These are phyloP conservation scores for Aspergillus olivimuriae DNA, from an alignment of 495 filamentous ascomycete genomes.

Conservation along the genomic window DNA sequence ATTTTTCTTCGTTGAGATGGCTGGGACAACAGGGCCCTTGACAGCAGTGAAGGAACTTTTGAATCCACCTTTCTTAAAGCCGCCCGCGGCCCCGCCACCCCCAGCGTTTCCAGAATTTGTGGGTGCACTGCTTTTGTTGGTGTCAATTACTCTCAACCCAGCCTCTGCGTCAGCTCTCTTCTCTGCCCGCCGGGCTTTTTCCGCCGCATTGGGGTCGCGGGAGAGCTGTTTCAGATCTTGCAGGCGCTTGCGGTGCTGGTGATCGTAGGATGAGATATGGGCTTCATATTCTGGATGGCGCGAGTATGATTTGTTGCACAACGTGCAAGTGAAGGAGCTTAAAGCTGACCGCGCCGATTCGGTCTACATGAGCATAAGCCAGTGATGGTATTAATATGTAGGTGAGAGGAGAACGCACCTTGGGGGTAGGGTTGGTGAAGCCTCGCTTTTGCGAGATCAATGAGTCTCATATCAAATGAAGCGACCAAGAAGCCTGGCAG, in stretches of 20 bases:
- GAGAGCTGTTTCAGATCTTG: conserved; percentile 58
- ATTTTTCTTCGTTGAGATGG: conserved; percentile 35
- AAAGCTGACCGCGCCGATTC: conserved; percentile 80
- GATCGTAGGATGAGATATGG: conserved; percentile 56
- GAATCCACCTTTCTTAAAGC: conserved; percentile 60
- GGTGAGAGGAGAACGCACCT: conserved; percentile 20
- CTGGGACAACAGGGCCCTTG: conserved; percentile 26
- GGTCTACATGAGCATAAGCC: conserved; percentile 43
- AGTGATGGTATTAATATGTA: neutral
- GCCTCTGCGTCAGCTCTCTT: conserved; percentile 57
- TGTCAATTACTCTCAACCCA: conserved; percentile 35
- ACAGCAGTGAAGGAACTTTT: conserved; percentile 53
- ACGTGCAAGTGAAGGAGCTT: conserved; percentile 76
- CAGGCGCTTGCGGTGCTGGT: conserved; percentile 57
- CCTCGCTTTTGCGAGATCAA: conserved; percentile 31
- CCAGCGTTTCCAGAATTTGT: conserved; percentile 1
- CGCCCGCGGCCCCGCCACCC: conserved; percentile 24
- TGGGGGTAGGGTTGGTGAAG: conserved; percentile 47
- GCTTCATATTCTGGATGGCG: conserved; percentile 58
- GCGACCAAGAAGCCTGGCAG: neutral
- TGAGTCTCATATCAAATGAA: too few relatives aligned
- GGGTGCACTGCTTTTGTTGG: conserved; percentile 8
- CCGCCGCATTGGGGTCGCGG: conserved; percentile 48
- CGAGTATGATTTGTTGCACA: conserved; percentile 56
- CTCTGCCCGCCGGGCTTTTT: conserved; percentile 64